Evolutionary conservation across 2,329 filamentous ascomycete genomes (phyloP), one percentile per base, ranked within the genome.

Genomic region (Colletotrichum sp.): DNA sequence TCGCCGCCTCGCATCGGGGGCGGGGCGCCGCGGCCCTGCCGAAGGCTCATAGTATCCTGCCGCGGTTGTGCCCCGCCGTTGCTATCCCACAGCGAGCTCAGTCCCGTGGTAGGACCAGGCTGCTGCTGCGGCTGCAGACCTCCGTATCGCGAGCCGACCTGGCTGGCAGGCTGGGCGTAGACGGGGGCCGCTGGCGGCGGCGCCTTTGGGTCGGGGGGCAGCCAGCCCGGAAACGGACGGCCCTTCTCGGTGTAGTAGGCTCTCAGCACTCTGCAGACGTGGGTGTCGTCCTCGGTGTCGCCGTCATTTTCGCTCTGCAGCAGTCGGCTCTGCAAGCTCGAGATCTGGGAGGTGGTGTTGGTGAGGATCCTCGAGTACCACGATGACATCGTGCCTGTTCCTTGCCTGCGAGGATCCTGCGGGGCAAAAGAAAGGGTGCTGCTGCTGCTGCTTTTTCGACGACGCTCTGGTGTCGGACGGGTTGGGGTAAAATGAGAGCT

Each of bases 241-340:
- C 94, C 95, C 82, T 98, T 97, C 84, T 99, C 96, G 68, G 89
- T 92, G 89, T 99, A 99, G 90, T 99, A 98, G 80, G 93, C 94
- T 81, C 97, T 94, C 30, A 99, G 92, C 44, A 98, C 96, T 81
- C 97, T 95, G 86, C 95, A 98, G 81, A 99, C 94, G 87, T 99
- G 96, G 4, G 96, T 98, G 87, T 98, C 95, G 87, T 99, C 96
- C 85, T 98, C 91, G 77, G 92, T 93, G 82, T 94, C 93, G 85
- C 93, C 93, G 84, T 94, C 93, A 80, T 89, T 88, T 79, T 94
- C 92, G 83, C 89, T 88, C 79, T 90, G 86, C 71, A 95, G 91
- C 78, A 96, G 92, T 77, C 95, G 92, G 77, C 93, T 93, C 81
- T 91, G 91, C 70, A 93, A 89, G 80, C 91, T 90, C 79, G 90